Evolutionary conservation across 2,329 filamentous ascomycete species (phyloP), one percentile per base, ranked within the genome.

Genomic region (Cordyceps javanica): DNA sequence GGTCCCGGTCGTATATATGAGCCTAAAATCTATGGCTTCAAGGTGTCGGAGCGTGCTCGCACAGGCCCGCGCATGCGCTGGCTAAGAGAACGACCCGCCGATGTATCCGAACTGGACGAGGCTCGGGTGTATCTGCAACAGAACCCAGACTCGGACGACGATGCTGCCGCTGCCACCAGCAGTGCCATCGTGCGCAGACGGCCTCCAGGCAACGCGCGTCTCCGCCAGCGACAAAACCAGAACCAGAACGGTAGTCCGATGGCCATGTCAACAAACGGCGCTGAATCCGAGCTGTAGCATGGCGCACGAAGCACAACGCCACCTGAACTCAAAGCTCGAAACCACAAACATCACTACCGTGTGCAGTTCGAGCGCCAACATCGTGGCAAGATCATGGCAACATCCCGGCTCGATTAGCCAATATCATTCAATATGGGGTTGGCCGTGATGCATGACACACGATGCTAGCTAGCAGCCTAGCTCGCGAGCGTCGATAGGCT

Each of bases 41-140:
- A 89, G 61, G 94, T 99, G 23, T 93, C 90, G 19, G 94, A 97
- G 73, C 81, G 92, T 59, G 90, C 94, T 42, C 85, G 89, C 64
- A 91, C 90, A 25, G 94, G 94, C 0, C 94, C 94, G 13, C 83
- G 94, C 60, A 99, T 99, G 94, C 91, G 92, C 70, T 99, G 94
- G 94, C 77, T 99, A 65, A 85, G 94, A 64, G 86, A 88, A 73
- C 88, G 91, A 69, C 94, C 94, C 0, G 78, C 79, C 14, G 85
- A 96, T 67, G 79, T 96, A 57, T 86, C 80, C 44, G 89, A 96
- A 65, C 78, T 97, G 51, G 91, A 99, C 68, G 94, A 99, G 74
- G 79, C 82, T n/a, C 75, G 78, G 11, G 71, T 74, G 8, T 83
- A 77, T 63, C 78, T 75, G 25, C 76, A 77, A 59, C 75, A 81